Conservation (phyloP, 2,329 filamentous ascomycete species). For the Colletotrichum chlorophyti region DNA sequence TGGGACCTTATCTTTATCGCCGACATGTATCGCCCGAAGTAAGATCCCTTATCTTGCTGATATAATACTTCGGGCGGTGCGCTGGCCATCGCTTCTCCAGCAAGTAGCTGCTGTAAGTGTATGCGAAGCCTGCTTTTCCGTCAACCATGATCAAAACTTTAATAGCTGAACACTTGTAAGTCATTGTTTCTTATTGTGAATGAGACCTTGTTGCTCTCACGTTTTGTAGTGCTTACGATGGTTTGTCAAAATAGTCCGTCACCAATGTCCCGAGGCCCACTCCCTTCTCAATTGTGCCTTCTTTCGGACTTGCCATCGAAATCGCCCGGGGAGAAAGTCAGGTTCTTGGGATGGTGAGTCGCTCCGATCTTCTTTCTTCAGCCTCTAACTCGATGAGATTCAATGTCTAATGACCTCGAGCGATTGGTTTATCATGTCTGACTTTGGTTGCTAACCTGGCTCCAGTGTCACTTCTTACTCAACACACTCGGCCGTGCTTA, state of each 20-base stretch:
- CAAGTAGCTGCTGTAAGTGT: too few species aligned
- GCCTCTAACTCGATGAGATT: background rate
- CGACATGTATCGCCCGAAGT: too few species aligned
- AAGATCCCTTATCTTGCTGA: too few species aligned
- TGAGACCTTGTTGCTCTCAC: too few species aligned
- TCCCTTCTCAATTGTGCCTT: slow-evolving; percentile 70
- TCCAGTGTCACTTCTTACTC: slow-evolving; percentile 59
- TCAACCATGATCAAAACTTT: too few species aligned
- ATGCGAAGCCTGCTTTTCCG: too few species aligned
- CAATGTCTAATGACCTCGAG: background rate
- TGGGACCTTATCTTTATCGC: slow-evolving; percentile 3
- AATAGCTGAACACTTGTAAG: background rate
- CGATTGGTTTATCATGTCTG: background rate
- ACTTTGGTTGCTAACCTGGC: slow-evolving; percentile 31
- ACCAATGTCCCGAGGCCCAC: slow-evolving; percentile 63
- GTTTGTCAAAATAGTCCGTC: background rate
- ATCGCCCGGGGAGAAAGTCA: slow-evolving; percentile 75
- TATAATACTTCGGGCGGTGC: too few species aligned
- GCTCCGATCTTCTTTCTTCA: background rate
- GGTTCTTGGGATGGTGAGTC: slow-evolving; percentile 86
- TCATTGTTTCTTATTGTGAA: background rate
- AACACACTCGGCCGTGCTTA: slow-evolving; percentile 64
- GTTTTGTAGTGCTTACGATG: too few species aligned
- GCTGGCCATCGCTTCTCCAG: too few species aligned
- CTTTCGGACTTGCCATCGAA: slow-evolving; percentile 64